Base-by-base conservation (phyloP, 2,329 filamentous ascomycete species). In the Thyridium curvatum region DNA sequence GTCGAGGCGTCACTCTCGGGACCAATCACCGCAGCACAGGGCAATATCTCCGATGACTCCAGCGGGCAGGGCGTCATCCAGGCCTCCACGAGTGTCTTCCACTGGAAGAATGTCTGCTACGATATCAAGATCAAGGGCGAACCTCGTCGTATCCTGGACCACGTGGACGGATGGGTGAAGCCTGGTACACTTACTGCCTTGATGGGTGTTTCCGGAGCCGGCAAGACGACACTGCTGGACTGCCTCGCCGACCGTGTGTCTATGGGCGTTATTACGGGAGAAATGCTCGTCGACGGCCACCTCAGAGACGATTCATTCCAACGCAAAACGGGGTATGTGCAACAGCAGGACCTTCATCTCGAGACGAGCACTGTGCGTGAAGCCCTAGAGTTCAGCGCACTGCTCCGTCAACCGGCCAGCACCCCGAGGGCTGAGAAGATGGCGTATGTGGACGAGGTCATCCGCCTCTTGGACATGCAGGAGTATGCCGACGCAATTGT, bases 171-270 rank as follows among this genome's bases (percentile, higher is more conserved):
- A 6, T 26, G 21, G 21, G 21, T 26, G 6, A 26, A 26, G 21
- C 21, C 21, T 26, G 21, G 21, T 10, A 26, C 21, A 10, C 21
- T 26, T 10, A 26, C 21, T 6, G 21, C 21, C 6, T 10, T 94
- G 1, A 86, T 93, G 70, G 88, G 88, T 39, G 84, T 84, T 2
- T 86, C 79, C 4, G 86, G 85, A 32, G 87, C 88, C 8, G 88
- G 87, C 12, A 94, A 94, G 62, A 90, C 86, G 0, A 90, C 86
- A 0, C 64, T 91, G 1, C 68, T 93, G n/a, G 87, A 90, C 56
- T 86, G 82, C 0, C 55, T 74, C 1, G 79, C 84, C 1, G 81
- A 86, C 48, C 73, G 83, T 13, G 10, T 1, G 65, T 74, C 35
- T 46, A 49, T 26, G 21, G 21, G 21, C 10, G 21, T 26, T 6